Evolutionary conservation across 2,329 filamentous ascomycete species (phyloP).

Genomic region (Cladosporium sp.): DNA sequence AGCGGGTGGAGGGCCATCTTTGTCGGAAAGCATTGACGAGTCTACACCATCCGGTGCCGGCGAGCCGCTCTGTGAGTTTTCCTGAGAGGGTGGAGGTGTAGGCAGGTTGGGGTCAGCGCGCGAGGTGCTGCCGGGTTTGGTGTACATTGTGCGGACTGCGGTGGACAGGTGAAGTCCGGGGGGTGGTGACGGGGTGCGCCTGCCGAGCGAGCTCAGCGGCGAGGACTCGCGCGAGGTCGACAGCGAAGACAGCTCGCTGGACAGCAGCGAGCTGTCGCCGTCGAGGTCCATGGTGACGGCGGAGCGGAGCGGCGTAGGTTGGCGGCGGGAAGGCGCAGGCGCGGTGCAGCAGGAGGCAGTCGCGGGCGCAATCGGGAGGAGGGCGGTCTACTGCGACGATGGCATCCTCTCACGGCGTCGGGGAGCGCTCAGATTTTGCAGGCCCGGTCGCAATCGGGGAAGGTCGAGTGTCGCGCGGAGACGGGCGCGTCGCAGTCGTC

Average conservation of each 20-base stretch:
- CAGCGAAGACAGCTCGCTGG: slow-evolving; percentile 22
- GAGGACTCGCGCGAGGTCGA: slow-evolving; percentile 26
- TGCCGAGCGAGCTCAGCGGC: slow-evolving; percentile 33
- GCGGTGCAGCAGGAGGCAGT: slow-evolving; percentile 6
- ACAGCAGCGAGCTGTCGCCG: slow-evolving; percentile 18
- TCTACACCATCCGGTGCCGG: slow-evolving; percentile 42
- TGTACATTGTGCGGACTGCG: slow-evolving; percentile 5
- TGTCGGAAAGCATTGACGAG: slow-evolving; percentile 40
- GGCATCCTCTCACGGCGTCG: not conserved
- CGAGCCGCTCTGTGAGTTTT: slow-evolving; percentile 41
- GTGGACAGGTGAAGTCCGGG: slow-evolving; percentile 16
- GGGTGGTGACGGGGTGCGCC: slow-evolving; percentile 32
- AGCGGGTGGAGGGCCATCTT: slow-evolving; percentile 61
- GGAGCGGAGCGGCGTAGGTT: not conserved
- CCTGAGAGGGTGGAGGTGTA: slow-evolving; percentile 36
- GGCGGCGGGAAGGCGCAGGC: slow-evolving; percentile 15
- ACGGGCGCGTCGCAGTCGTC: slow-evolving; percentile 6
- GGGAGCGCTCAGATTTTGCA: no score
- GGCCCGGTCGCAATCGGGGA: no score
- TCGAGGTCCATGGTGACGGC: slow-evolving; percentile 14
- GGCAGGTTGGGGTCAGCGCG: slow-evolving; percentile 12
- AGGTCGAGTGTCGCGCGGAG: slow-evolving; percentile 8
- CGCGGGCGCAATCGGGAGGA: slow-evolving; percentile 1
- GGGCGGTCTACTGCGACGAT: slow-evolving; percentile 6
- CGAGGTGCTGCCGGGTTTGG: slow-evolving; percentile 12